Base-by-base conservation (phyloP, 768 basidiomycete genomes). In the Omphalotus guepiniiformis region DNA sequence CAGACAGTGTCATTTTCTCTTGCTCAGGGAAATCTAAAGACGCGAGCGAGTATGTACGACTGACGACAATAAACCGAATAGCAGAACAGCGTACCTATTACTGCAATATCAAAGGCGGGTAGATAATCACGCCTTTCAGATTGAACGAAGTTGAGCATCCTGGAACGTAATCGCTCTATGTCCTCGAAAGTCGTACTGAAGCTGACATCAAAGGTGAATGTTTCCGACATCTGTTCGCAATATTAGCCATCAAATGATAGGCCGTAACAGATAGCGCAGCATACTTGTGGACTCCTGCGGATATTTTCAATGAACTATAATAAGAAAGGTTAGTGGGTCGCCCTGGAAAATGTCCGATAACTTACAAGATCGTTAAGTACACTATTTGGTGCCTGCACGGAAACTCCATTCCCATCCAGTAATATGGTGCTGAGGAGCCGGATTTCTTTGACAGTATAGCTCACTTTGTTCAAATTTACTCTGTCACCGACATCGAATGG, bases 401-500 rank as follows among this genome's bases (percentile, higher is more conserved):
- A 63, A 30, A 76, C 74, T 21, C 76, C 78, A 48, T 76, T 74
- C 5, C 67, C 62, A 58, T 89, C 80, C 39, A 85, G 59, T 63
- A 92, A 80, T 32, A 88, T 68, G 6, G 85, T 90, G 47, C 81
- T 87, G 47, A 94, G 74, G 25, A 96, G 74, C 23, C 85, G 76
- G 63, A 96, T 94, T 64, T 93, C 90, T 59, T 87, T 88, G 51
- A 95, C 90, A 1, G 86, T 88, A 61, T 87, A 93, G 6, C 59
- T 69, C 27, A 74, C 68, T 22, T 70, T 72, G 45, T 70, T 66
- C 38, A 85, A 52, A 42, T 65, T 67, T 41, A 94, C 75, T 38
- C 84, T 68, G 65, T 92, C 89, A 21, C 86, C 85, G 21, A 90
- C 87, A 63, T 90, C 88, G 70, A 83, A 88, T 0, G 85, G 85